phyloP scores from a whole-genome alignment of 2,329 filamentous ascomycete species.

The Dactylellina parvicollis region DNA sequence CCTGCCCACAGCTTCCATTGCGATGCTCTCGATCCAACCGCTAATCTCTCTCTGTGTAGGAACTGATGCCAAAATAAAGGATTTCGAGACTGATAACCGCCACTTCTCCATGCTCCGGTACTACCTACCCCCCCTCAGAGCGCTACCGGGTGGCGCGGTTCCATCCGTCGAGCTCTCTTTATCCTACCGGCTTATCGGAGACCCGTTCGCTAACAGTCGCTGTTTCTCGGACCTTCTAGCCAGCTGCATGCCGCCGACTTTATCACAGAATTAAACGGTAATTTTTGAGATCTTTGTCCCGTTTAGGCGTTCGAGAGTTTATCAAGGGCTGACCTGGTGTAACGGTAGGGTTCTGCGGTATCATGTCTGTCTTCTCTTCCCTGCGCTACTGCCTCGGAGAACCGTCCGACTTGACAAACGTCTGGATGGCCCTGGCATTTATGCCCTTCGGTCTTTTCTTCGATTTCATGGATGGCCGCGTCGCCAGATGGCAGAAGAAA shows the following conservation, averaged over 20 bases:
- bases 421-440: slow-evolving; percentile 85
- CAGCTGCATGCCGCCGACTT: slow-evolving; percentile 80
- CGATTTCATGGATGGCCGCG: slow-evolving; percentile 96
- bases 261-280: slow-evolving; percentile 84
- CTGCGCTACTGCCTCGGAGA: slow-evolving; percentile 89
- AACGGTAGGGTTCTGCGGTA: slow-evolving; percentile 78
- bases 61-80: slow-evolving; percentile 55
- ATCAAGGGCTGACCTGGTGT: slow-evolving; percentile 18
- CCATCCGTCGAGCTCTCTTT: slow-evolving; percentile 16
- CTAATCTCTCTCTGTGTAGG: slow-evolving; percentile 32
- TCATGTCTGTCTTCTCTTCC: slow-evolving; percentile 95
- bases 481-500: slow-evolving; percentile 96
- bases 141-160: not conserved
- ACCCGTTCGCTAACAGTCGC: slow-evolving; percentile 15
- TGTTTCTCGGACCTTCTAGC: slow-evolving; percentile 57
- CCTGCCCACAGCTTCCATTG: not conserved
- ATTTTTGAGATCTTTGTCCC: not conserved
- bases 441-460: slow-evolving; percentile 96
- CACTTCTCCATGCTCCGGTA: slow-evolving; percentile 64
- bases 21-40: not conserved
- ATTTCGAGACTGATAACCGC: slow-evolving; percentile 53
- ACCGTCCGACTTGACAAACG: slow-evolving; percentile 71
- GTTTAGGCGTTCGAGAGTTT: not conserved
- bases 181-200: slow-evolving; percentile 19
- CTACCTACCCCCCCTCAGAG: slow-evolving; percentile 10